Conservation (phyloP, 108 stramenopile species). For the Phaeodactylum tricornutum region DNA sequence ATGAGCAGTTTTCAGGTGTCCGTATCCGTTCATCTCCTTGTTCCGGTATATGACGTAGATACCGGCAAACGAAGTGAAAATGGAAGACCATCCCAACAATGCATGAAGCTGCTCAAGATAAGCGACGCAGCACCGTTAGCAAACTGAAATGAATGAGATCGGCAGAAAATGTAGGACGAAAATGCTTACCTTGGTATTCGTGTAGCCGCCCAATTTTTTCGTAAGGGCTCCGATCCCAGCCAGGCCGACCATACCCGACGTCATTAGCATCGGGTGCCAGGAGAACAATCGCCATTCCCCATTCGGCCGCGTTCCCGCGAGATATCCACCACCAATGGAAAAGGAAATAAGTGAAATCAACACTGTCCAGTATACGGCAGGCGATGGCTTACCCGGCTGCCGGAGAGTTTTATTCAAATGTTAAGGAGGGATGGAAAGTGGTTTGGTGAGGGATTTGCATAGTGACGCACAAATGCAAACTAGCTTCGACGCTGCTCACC, state of each 20-base stretch:
- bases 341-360: too few relatives aligned
- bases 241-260: constrained; percentile 55
- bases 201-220: constrained; percentile 75
- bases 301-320: constrained; percentile 33
- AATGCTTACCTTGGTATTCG: constrained; percentile 52
- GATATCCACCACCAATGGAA: too few relatives aligned
- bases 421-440: too few relatives aligned
- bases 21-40: constrained; percentile 49
- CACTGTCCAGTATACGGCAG: too few relatives aligned
- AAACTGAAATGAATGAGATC: too few relatives aligned
- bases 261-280: constrained; percentile 80
- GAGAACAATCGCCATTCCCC: constrained; percentile 62
- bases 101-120: constrained; percentile 33
- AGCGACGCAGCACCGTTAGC: too few relatives aligned
- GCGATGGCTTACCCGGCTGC: too few relatives aligned
- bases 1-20: constrained; percentile 51
- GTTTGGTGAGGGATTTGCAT: too few relatives aligned
- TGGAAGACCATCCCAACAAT: constrained; percentile 41
- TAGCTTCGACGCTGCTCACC: too few relatives aligned
- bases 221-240: constrained; percentile 56
- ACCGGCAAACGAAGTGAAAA: constrained; percentile 33
- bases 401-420: too few relatives aligned
- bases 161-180: too few relatives aligned
- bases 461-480: too few relatives aligned
- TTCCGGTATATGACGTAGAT: constrained; percentile 66